Conservation (phyloP, 768 basidiomycete genomes). For the Lactifluus volemus region DNA sequence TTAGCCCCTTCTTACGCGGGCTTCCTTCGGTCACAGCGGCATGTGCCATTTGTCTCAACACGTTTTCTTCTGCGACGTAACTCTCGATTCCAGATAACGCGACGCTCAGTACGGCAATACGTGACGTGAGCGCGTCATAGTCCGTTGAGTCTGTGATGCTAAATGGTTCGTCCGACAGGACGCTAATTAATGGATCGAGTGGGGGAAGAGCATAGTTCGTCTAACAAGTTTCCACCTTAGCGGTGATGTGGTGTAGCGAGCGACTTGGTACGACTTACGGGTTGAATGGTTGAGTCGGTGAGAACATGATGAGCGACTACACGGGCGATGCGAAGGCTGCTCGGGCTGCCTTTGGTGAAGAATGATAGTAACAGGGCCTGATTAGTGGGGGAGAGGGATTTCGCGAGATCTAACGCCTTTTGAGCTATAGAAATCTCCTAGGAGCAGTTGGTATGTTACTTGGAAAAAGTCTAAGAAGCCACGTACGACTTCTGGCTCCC, state of each 20-base stretch:
- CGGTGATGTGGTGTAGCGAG: neutral
- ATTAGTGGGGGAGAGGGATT: conserved; percentile 37
- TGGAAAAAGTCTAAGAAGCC: neutral
- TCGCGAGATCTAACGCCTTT: conserved; percentile 36
- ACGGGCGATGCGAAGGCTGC: conserved; percentile 46
- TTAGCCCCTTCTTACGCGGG: conserved; percentile 29
- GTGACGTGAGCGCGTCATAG: conserved; percentile 50
- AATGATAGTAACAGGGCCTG: conserved; percentile 43
- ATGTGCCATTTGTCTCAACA: neutral
- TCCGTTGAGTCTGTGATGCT: conserved; percentile 31
- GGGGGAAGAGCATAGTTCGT: conserved; percentile 39
- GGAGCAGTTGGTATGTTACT: neutral
- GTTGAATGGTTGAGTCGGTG: conserved; percentile 21
- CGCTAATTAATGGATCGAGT: conserved; percentile 43
- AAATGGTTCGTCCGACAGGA: conserved; percentile 35
- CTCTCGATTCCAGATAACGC: conserved; percentile 50
- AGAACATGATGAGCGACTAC: conserved; percentile 48
- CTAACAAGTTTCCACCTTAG: neutral
- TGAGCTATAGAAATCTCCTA: conserved; percentile 43
- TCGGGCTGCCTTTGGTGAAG: conserved; percentile 42
- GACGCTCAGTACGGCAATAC: conserved; percentile 48
- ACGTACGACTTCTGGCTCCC: conserved; percentile 16
- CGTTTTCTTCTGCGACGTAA: conserved; percentile 43
- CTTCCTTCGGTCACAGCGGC: conserved; percentile 14
- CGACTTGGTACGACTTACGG: conserved; percentile 4